phyloP scores from a whole-genome alignment of 495 filamentous ascomycete genomes.

The Penicillium cinerascens region DNA sequence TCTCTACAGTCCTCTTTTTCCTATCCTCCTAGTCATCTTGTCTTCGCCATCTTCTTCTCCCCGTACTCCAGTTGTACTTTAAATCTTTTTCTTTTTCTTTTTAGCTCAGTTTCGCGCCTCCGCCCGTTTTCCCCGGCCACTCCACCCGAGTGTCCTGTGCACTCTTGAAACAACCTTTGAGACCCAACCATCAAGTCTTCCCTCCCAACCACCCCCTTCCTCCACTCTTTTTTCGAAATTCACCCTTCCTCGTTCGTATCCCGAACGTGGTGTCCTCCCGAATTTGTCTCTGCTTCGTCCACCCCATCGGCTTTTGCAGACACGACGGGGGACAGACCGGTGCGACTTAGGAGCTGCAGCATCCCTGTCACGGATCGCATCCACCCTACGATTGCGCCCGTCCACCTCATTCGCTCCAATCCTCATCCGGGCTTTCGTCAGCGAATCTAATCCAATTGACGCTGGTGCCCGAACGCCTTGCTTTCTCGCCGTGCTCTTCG shows the following conservation, averaged over 20 bases:
- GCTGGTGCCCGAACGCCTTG: constrained; percentile 44
- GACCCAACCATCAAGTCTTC: neutral
- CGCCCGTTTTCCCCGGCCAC: neutral
- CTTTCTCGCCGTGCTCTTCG: constrained; percentile 33
- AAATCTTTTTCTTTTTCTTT: constrained; percentile 3
- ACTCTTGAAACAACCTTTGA: neutral
- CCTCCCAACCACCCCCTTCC: neutral
- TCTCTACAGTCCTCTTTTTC: neutral
- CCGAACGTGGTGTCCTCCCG: neutral
- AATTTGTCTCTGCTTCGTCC: neutral
- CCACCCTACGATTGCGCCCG: constrained; percentile 21
- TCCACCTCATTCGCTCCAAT: constrained; percentile 31
- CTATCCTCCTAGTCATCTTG: neutral
- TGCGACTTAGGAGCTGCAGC: constrained; percentile 34
- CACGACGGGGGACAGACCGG: constrained; percentile 1
- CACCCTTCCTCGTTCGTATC: neutral
- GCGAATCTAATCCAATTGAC: constrained; percentile 31
- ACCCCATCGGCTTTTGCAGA: neutral
- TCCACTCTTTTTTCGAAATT: neutral
- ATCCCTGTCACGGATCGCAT: constrained; percentile 43
- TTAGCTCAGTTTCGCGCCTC: neutral
- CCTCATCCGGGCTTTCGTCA: constrained; percentile 30
- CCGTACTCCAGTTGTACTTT: neutral
- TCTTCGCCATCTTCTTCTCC: constrained; percentile 1
- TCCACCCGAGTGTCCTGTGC: neutral